Evolutionary conservation across 345 rosid species (phyloP).

Genomic region (Boechera stricta): DNA sequence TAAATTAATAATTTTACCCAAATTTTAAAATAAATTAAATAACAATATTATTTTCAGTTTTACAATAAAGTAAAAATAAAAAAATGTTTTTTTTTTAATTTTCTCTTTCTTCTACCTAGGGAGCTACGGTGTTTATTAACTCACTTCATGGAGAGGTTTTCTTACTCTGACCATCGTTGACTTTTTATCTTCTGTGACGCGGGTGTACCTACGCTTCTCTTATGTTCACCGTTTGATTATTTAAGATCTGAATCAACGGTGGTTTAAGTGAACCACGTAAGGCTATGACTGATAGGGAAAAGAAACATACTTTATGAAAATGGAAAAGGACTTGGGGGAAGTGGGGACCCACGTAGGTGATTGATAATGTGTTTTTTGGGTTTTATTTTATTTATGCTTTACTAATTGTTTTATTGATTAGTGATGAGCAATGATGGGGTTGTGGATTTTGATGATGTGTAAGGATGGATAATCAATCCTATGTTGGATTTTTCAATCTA

Average conservation of each 20-base stretch:
- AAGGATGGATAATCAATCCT: background rate
- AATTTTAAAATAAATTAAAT: background rate
- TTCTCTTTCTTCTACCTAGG: slow-evolving; percentile 1
- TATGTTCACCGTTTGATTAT: background rate
- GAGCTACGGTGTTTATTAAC: slow-evolving; percentile 32
- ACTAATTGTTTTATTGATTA: background rate
- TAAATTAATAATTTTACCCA: background rate
- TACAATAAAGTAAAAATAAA: background rate
- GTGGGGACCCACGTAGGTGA: slow-evolving; percentile 37
- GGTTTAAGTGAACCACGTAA: background rate
- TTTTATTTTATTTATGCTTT: background rate
- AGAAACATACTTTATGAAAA: slow-evolving; percentile 8
- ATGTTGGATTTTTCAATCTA: background rate
- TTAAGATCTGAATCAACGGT: background rate
- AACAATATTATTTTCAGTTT: background rate
- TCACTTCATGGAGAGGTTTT: slow-evolving; percentile 32
- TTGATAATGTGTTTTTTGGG: background rate
- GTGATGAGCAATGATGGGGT: slow-evolving; percentile 31
- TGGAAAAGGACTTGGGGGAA: slow-evolving; percentile 29
- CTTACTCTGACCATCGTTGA: slow-evolving; percentile 23
- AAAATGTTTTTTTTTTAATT: background rate
- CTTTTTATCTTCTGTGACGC: slow-evolving; percentile 21
- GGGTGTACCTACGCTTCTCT: background rate
- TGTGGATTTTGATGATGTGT: slow-evolving; percentile 32
- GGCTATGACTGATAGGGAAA: background rate